Base-by-base conservation (phyloP, 805 yeast genomes). In the Pichia kluyveri region DNA sequence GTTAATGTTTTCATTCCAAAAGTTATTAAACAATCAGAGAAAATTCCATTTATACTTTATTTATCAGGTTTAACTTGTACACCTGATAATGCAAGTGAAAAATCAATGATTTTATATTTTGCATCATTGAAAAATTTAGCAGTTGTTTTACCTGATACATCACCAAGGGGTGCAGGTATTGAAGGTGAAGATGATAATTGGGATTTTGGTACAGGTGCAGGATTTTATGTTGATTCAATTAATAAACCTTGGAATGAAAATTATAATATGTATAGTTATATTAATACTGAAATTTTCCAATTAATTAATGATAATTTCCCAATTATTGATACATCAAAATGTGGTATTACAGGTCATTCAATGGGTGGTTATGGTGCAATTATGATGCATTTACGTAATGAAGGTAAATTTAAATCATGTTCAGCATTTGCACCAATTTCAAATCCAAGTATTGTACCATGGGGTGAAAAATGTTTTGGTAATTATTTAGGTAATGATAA, bases 321-420 rank as follows among this genome's bases (percentile, higher is more conserved):
- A 3, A 9, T 44, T 10, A 62, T 68, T 38, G 82, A 76, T 39
- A 74, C 81, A 45, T 77, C 91, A 19, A 34, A 34, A 34, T 34
- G 37, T 34, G 37, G 37, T 34, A 79, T 91, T 54, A 80, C 93
- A n/a, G 99, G 99, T 41, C 98, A 93, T 65, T 93, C 99, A 1
- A 93, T 93, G 98, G 99, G 99, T 44, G 99, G 99, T 1, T 87
- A 77, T 62, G 99, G 98, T 49, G 95, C 99, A 0, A 67, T 91
- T 51, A 69, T 83, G 51, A 75, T 77, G 15, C 76, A 72, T 55
- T 67, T 91, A 51, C 77, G 73, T 53, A 79, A 84, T 62, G 86
- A 90, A 1, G 83, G 80, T 1, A 71, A 70, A 57, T 91, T 84
- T 71, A 77, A 77, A 61, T 80, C 93, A 1, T 90, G 86, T 40